Evolutionary conservation across 2,329 filamentous ascomycete species (phyloP).

Genomic region (Fusarium denticulatum): DNA sequence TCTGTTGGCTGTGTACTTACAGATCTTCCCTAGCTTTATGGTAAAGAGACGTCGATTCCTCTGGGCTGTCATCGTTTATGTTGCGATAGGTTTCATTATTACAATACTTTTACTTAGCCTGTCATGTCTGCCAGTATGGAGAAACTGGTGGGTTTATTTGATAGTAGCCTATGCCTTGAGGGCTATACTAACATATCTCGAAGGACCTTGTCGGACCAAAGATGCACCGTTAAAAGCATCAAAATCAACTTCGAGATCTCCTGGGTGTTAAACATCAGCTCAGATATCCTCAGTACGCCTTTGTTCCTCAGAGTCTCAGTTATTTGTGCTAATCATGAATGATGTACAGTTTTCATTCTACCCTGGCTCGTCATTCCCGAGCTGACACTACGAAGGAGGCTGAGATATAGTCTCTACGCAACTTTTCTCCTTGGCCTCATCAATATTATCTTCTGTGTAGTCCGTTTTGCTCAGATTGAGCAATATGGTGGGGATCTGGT

Average conservation of each 20-base stretch:
- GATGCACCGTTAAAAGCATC: background rate
- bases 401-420: slow-evolving; percentile 13
- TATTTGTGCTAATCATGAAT: background rate
- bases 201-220: background rate
- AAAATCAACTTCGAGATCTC: background rate
- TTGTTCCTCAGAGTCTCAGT: too few species aligned
- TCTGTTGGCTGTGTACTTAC: slow-evolving; percentile 10
- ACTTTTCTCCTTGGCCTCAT: slow-evolving; percentile 20
- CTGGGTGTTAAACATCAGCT: slow-evolving; percentile 10
- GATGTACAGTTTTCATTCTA: slow-evolving; percentile 2
- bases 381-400: background rate
- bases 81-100: background rate
- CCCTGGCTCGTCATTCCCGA: slow-evolving; percentile 24
- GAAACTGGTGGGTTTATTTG: slow-evolving; percentile 2
- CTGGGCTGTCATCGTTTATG: slow-evolving; percentile 14
- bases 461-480: slow-evolving; percentile 1
- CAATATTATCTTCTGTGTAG: slow-evolving; percentile 10
- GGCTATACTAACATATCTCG: background rate
- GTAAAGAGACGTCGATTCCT: slow-evolving; percentile 13
- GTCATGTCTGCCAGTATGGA: background rate
- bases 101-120: background rate
- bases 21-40: slow-evolving; percentile 23
- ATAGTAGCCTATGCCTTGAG: fast-evolving
- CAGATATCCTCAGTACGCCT: slow-evolving; percentile 17
- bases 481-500: background rate